These are phyloP conservation scores for Cercospora beticola DNA, from an alignment of 2,329 filamentous ascomycete genomes.

Conservation along the genomic window DNA sequence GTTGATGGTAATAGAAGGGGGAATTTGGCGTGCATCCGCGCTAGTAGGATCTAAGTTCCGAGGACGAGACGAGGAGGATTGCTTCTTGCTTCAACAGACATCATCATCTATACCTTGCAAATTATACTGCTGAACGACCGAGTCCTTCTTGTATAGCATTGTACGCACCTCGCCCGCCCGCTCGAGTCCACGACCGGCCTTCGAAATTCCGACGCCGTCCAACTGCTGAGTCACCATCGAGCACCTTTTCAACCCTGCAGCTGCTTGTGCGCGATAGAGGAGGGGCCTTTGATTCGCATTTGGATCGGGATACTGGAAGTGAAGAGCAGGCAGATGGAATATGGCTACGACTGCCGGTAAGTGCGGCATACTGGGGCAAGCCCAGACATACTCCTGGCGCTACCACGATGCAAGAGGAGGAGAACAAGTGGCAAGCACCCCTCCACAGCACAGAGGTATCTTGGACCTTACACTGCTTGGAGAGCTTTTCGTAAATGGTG, in stretches of 20 bases:
- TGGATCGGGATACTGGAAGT: background rate
- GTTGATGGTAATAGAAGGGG: background rate
- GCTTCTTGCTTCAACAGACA: constrained; percentile 1
- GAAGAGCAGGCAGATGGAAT: constrained; percentile 15
- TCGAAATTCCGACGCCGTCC: background rate
- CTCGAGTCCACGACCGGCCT: background rate
- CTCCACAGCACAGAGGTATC: background rate
- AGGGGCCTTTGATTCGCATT: constrained; percentile 5
- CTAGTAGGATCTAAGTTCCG: constrained; percentile 5
- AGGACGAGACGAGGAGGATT: constrained; percentile 6
- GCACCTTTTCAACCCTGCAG: constrained; percentile 12
- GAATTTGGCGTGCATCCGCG: background rate
- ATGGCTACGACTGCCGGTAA: constrained; percentile 30
- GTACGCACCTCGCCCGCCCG: constrained; percentile 6
- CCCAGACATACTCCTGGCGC: background rate
- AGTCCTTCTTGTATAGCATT: background rate
- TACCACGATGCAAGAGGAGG: background rate
- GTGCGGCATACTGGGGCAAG: background rate
- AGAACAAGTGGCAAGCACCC: constrained; percentile 10
- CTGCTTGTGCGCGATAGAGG: constrained; percentile 18
- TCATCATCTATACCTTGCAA: constrained; percentile 2
- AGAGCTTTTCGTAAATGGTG: background rate
- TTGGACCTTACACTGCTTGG: background rate
- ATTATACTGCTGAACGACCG: background rate
- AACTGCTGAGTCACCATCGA: constrained; percentile 3